Evolutionary conservation across 805 yeast species (phyloP).

Genomic region (Starmerella floris): DNA sequence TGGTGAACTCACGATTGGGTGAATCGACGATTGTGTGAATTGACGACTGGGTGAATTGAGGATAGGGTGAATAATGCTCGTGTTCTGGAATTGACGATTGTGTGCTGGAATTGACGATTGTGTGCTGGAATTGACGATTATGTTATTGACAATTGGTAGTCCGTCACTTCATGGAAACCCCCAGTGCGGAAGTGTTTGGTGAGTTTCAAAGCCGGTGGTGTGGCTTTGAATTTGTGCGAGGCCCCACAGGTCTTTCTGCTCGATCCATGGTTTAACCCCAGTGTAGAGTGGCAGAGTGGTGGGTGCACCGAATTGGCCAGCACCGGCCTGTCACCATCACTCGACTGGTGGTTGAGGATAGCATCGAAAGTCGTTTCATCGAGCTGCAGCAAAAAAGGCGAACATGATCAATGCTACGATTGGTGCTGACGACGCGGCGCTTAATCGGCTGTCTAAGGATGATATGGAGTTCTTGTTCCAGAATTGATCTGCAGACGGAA

Average conservation of each 20-base stretch:
- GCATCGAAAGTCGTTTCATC: conserved; percentile 89
- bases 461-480: conserved; percentile 90
- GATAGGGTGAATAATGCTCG: no score
- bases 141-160: no score
- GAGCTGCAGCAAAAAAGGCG: conserved; percentile 93
- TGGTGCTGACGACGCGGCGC: conserved; percentile 83
- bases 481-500: no score
- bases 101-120: no score
- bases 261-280: conserved; percentile 99
- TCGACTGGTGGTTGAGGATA: conserved; percentile 86
- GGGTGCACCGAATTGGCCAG: conserved; percentile 97
- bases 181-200: conserved; percentile 88
- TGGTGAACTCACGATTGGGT: no score
- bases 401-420: conserved; percentile 96
- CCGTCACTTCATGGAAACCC: conserved; percentile 80
- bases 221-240: conserved; percentile 88
- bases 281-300: conserved; percentile 96
- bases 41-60: no score
- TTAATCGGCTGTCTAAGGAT: conserved; percentile 76
- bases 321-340: conserved; percentile 87
- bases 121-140: no score
- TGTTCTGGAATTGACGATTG: no score
- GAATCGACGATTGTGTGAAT: no score
- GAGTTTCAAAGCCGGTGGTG: conserved; percentile 97
- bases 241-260: conserved; percentile 90